These are phyloP conservation scores for Rhipidocladum racemiflorum DNA, from an alignment of 176 grass and related monocot genomes.

Conservation along the genomic window DNA sequence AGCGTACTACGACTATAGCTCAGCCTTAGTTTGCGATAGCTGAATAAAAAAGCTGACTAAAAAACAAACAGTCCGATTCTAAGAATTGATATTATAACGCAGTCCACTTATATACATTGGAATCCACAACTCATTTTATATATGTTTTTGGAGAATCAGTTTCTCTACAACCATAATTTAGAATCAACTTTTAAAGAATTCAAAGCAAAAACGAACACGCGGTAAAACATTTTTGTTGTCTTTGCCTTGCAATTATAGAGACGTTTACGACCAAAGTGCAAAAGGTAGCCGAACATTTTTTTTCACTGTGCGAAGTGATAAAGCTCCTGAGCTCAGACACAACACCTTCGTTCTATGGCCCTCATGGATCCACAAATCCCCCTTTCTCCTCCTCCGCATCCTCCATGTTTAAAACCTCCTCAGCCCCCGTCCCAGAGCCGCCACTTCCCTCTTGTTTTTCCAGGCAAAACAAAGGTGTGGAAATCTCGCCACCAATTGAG, in stretches of 20 bases:
- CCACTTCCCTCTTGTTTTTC: background rate
- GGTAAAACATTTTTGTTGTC: too few species aligned
- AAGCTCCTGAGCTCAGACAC: background rate
- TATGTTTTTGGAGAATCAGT: too few species aligned
- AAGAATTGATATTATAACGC: too few species aligned
- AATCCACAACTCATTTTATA: too few species aligned
- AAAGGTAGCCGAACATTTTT: background rate
- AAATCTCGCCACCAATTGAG: background rate
- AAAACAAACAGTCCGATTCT: too few species aligned
- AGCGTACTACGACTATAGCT: too few species aligned
- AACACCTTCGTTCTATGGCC: constrained; percentile 26
- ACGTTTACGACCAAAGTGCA: background rate
- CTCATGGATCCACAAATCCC: constrained; percentile 31
- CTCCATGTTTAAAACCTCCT: constrained; percentile 39
- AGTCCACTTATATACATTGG: too few species aligned
- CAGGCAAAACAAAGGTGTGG: background rate
- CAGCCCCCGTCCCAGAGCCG: background rate
- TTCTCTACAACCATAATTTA: too few species aligned
- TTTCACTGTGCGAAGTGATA: background rate
- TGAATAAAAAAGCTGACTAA: too few species aligned
- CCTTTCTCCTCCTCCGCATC: constrained; percentile 30
- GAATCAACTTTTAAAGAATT: too few species aligned
- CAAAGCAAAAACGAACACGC: too few species aligned
- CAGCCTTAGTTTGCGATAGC: too few species aligned
- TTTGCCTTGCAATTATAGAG: background rate